phyloP scores from a whole-genome alignment of 768 basidiomycete genomes.

The Serendipita sp. region DNA sequence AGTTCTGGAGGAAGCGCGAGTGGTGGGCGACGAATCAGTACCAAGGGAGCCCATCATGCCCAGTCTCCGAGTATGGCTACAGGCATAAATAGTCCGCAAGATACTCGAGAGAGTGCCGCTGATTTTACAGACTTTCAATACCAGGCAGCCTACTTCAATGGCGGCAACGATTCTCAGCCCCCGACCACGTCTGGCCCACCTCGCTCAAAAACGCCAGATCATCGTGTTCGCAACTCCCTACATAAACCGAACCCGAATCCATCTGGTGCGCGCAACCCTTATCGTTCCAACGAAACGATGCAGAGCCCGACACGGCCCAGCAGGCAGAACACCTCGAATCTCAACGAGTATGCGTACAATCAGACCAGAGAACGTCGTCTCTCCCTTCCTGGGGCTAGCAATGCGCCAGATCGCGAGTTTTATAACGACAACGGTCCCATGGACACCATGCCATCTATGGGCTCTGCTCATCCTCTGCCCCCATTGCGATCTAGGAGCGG shows the following conservation, averaged over 20 bases:
- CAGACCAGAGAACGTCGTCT: conserved; percentile 1
- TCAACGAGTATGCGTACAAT: conserved; percentile 35
- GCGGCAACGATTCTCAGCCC: neutral
- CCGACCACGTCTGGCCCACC: neutral
- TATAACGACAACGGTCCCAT: neutral
- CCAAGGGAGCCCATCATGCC: neutral
- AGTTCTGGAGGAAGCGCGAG: too few relatives aligned
- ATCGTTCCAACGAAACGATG: neutral
- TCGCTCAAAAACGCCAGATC: neutral
- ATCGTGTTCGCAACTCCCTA: neutral
- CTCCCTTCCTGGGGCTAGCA: neutral
- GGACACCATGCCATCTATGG: neutral
- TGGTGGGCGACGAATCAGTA: neutral
- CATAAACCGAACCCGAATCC: neutral
- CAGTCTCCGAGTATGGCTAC: too few relatives aligned
- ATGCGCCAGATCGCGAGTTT: neutral
- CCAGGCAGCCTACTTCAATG: neutral
- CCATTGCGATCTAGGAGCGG: conserved; percentile 9
- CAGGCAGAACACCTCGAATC: conserved; percentile 66
- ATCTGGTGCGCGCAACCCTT: neutral
- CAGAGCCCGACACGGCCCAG: conserved; percentile 43
- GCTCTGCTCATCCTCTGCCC: conserved; percentile 7
- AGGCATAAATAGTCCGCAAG: too few relatives aligned
- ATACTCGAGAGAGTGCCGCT: neutral
- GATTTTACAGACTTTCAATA: neutral